Base-by-base conservation (phyloP, 1,284 basidiomycete species). In the Malassezia pachydermatis region DNA sequence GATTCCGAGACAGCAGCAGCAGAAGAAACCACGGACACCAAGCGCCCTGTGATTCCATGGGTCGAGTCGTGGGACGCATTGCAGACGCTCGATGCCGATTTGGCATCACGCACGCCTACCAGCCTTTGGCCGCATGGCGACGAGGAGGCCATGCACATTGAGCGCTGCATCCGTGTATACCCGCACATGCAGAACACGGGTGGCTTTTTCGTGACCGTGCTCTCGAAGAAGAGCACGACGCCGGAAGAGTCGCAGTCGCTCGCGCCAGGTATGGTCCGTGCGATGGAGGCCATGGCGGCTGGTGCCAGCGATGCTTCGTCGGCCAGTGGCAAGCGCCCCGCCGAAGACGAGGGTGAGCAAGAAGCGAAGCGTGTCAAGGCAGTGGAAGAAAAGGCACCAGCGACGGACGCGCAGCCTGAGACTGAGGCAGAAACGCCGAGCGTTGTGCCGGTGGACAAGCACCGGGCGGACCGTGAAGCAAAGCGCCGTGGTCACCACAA, bases 121-220 rank as follows among this genome's bases (percentile, higher is more conserved):
- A 58, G 60, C n/a, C 50, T 67, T 24, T 70, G 68, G 68, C 63
- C 66, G 8, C 52, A 62, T n/a, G 68, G 67, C 25, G 64, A 66
- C 35, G 68, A 69, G 48, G 60, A 57, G 27, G 45, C 54, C 23
- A 52, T 66, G 14, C 55, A 59, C 19, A 41, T 64, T 5, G 53
- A 64, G 45, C 56, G 59, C 48, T 69, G 67, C 48, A 66, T 69
- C 58, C 57, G 66, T 32, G 58, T 70, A 35, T 88, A 95, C 65
- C 90, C 94, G 3, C 90, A 98, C 71, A 75, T 94, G 35, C 92
- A 98, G 75, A 86, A 99, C 72, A 89, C 90, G 0, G 94, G 94
- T 10, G 94, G 88, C 0, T 99, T 99, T 76, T 99, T 95, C 65
- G 83, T 99, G 22, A 87, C 88, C 14, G 84, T 95, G 0, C 75